These are phyloP conservation scores for Sclerotinia subarctica DNA, from an alignment of 2,329 filamentous ascomycete genomes.

Conservation along the genomic window DNA sequence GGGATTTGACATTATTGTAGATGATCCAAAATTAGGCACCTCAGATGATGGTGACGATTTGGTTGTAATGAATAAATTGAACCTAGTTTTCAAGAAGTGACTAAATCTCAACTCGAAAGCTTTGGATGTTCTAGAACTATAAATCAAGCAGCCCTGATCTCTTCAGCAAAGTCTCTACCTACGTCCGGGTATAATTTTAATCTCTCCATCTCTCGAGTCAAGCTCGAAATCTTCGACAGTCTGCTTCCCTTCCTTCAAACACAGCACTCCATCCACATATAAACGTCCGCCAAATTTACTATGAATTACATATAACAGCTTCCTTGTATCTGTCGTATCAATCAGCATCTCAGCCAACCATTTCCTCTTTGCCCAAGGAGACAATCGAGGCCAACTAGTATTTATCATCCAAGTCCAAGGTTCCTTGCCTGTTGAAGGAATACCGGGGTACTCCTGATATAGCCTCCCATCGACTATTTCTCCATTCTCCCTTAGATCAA, in stretches of 20 bases:
- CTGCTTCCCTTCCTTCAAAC: conserved; percentile 26
- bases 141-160: background rate
- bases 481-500: conserved; percentile 30
- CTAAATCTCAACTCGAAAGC: background rate
- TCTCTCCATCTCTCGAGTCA: conserved; percentile 34
- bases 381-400: conserved; percentile 36
- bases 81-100: background rate
- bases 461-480: conserved; percentile 34
- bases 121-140: background rate
- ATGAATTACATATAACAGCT: conserved; percentile 29
- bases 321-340: conserved; percentile 31
- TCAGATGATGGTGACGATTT: background rate
- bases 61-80: background rate
- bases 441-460: conserved; percentile 23
- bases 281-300: conserved; percentile 30
- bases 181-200: conserved; percentile 28
- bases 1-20: background rate
- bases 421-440: background rate
- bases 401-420: conserved; percentile 23
- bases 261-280: conserved; percentile 30
- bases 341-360: conserved; percentile 36
- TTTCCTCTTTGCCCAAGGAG: conserved; percentile 36
- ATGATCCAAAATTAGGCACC: background rate
- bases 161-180: background rate
- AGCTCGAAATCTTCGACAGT: conserved; percentile 21